These are phyloP conservation scores for Solanum piurae DNA, from an alignment of 257 asterid species.

Conservation along the genomic window DNA sequence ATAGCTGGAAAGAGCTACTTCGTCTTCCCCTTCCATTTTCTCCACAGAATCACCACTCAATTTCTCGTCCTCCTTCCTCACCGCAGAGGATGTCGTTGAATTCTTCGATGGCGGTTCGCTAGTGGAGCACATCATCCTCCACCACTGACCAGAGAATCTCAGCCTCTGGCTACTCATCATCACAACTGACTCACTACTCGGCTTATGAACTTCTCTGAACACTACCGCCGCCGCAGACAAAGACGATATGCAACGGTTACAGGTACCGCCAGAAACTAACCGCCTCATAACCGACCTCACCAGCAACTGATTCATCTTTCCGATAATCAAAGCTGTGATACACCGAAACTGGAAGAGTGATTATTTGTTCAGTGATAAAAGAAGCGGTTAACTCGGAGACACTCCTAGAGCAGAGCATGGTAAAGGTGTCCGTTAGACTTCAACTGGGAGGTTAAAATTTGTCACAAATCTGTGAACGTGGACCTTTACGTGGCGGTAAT, in stretches of 20 bases:
- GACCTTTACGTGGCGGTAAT: neutral
- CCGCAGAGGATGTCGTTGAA: constrained; percentile 1
- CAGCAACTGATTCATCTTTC: constrained; percentile 41
- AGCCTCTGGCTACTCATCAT: neutral
- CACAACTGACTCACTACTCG: neutral
- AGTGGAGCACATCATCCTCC: neutral
- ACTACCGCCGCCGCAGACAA: constrained; percentile 2
- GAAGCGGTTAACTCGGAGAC: neutral
- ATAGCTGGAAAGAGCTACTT: constrained; percentile 45
- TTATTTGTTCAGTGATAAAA: neutral
- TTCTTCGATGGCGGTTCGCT: neutral
- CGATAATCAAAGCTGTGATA: neutral
- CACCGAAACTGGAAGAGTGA: neutral
- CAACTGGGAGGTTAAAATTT: neutral
- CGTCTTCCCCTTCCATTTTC: constrained; percentile 17
- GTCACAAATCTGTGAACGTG: neutral
- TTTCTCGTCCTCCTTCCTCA: constrained; percentile 17
- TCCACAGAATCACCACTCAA: constrained; percentile 8
- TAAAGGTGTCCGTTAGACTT: neutral
- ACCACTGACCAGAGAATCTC: neutral
- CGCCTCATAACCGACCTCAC: constrained; percentile 37
- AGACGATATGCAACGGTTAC: constrained; percentile 14
- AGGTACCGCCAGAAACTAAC: constrained; percentile 22
- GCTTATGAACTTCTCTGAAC: neutral
- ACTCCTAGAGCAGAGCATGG: neutral